These are phyloP conservation scores for Penicillium sp. DNA, from an alignment of 2,329 filamentous ascomycete species.

Conservation along the genomic window DNA sequence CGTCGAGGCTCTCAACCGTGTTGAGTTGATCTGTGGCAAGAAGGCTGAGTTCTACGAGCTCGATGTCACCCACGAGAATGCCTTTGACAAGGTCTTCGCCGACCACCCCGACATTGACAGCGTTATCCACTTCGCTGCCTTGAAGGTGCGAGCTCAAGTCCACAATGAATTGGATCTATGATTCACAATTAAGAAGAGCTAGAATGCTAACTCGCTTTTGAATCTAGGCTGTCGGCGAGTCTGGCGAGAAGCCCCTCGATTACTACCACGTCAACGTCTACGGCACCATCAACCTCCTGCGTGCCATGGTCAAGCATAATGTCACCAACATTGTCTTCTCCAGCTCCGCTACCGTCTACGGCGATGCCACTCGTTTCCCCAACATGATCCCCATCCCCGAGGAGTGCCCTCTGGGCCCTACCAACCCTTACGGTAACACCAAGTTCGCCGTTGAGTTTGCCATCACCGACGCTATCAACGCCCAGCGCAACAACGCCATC, in stretches of 20 bases:
- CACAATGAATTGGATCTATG: background rate
- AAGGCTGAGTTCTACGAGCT: conserved; percentile 79
- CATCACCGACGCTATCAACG: conserved; percentile 86
- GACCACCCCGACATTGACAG: conserved; percentile 93
- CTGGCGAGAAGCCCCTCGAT: conserved; percentile 86
- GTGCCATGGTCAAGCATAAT: conserved; percentile 83
- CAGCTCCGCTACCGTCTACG: conserved; percentile 96
- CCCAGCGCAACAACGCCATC: conserved; percentile 77
- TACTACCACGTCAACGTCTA: conserved; percentile 98
- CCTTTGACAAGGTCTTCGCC: conserved; percentile 81
- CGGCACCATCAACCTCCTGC: conserved; percentile 83
- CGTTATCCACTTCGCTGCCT: conserved; percentile 96
- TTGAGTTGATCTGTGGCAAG: conserved; percentile 89
- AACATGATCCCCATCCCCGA: conserved; percentile 99
- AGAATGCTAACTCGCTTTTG: background rate
- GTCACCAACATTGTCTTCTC: conserved; percentile 98
- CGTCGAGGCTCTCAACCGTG: conserved; percentile 85
- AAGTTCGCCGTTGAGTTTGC: conserved; percentile 90
- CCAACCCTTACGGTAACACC: conserved; percentile 96
- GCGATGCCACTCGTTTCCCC: conserved; percentile 90
- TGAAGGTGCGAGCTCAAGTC: conserved; percentile 65
- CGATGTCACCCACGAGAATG: conserved; percentile 84
- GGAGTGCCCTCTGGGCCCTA: conserved; percentile 91
- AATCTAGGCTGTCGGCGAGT: conserved; percentile 86
- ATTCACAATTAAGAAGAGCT: background rate